Conservation (phyloP, 495 filamentous ascomycete genomes). For the Lepidopterella palustris region DNA sequence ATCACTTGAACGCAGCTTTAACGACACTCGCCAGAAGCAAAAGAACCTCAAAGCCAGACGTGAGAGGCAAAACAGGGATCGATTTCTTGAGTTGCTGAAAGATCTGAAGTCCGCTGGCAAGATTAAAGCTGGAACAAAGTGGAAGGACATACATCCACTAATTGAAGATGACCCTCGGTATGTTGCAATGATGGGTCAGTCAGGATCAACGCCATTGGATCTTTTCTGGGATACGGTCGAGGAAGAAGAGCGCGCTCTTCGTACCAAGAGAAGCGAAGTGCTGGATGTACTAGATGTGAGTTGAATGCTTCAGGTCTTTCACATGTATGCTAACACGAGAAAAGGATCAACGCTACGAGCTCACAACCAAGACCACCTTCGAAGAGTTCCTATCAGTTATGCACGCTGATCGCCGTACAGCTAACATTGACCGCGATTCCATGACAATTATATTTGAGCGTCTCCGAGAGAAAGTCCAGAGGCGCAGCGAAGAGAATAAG, state of each 20-base stretch:
- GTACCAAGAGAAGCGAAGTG: conserved; percentile 74
- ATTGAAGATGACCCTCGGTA: conserved; percentile 81
- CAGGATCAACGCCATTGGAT: conserved; percentile 85
- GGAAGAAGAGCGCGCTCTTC: conserved; percentile 80
- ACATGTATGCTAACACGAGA: conserved; percentile 18
- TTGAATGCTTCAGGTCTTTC: background rate
- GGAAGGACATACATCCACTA: conserved; percentile 72
- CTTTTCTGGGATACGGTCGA: conserved; percentile 96
- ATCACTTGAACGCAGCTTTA: conserved; percentile 78
- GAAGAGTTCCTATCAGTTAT: conserved; percentile 77
- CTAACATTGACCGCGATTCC: conserved; percentile 70
- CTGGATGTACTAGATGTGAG: conserved; percentile 86
- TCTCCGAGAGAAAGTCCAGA: conserved; percentile 71
- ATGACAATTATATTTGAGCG: conserved; percentile 73
- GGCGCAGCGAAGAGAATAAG: conserved; percentile 77
- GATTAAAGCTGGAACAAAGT: conserved; percentile 86
- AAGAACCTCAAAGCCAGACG: conserved; percentile 72
- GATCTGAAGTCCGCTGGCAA: conserved; percentile 70
- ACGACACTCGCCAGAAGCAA: conserved; percentile 79
- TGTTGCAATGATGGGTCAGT: conserved; percentile 73
- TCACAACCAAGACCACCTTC: conserved; percentile 76
- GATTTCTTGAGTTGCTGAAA: conserved; percentile 63
- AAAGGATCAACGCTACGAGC: conserved; percentile 85
- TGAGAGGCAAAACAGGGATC: conserved; percentile 79
- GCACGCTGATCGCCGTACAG: conserved; percentile 75